Conservation (phyloP, 148 eudicot species). For the Limonium bicolor region DNA sequence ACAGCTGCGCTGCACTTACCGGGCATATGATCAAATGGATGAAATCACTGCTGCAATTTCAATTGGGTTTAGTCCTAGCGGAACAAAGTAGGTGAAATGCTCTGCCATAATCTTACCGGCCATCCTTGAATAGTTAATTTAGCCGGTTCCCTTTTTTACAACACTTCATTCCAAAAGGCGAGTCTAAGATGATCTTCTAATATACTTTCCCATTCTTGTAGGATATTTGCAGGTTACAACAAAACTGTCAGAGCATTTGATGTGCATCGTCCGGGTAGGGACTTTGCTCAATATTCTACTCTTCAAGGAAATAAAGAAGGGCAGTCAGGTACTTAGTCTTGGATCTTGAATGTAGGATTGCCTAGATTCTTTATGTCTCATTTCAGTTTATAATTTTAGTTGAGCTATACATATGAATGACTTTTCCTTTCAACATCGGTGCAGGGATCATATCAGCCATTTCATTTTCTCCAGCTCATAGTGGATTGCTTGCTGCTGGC, state of each 20-base stretch:
- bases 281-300: conserved; percentile 65
- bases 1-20: conserved; percentile 95
- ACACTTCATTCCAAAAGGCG: too few species aligned
- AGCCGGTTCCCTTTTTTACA: too few species aligned
- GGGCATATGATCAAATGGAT: conserved; percentile 97
- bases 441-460: conserved; percentile 92
- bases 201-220: too few species aligned
- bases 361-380: too few species aligned
- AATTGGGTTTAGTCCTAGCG: conserved; percentile 76
- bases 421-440: too few species aligned
- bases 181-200: too few species aligned
- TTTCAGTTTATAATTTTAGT: too few species aligned
- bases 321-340: conserved; percentile 52
- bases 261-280: conserved; percentile 95
- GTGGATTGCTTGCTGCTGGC: conserved; percentile 89
- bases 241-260: conserved; percentile 71
- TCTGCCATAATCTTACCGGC: not conserved
- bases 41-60: conserved; percentile 94
- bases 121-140: too few species aligned
- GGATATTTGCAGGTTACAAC: conserved; percentile 95
- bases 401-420: too few species aligned
- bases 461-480: conserved; percentile 65
- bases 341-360: too few species aligned
- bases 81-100: conserved; percentile 50
- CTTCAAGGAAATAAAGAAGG: conserved; percentile 83